Conservation (phyloP, 805 yeast genomes). For the Ascoidea asiatica region DNA sequence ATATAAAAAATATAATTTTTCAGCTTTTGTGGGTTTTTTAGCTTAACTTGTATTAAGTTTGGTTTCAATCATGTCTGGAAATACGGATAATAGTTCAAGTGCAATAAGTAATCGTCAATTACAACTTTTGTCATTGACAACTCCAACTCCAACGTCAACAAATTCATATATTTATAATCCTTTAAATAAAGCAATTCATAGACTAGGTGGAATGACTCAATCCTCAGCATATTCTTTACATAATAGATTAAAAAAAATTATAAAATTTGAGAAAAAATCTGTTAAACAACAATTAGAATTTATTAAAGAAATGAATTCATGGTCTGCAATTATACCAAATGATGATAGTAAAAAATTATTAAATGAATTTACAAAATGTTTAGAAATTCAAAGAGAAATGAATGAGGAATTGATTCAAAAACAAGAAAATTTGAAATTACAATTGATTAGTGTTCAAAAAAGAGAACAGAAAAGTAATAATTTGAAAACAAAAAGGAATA, state of each 20-base stretch:
- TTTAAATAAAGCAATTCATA: not conserved
- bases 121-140: too few relatives aligned
- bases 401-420: constrained; percentile 25
- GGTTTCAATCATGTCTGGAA: too few relatives aligned
- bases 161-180: not conserved
- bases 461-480: constrained; percentile 35
- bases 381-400: constrained; percentile 23
- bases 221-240: constrained; percentile 18
- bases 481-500: constrained; percentile 22
- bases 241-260: constrained; percentile 21
- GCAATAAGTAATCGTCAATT: too few relatives aligned
- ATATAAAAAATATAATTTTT: too few relatives aligned
- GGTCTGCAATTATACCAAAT: constrained; percentile 27
- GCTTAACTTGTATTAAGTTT: too few relatives aligned
- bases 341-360: constrained; percentile 25
- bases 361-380: constrained; percentile 25
- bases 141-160: not conserved
- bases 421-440: constrained; percentile 28
- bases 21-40: too few relatives aligned
- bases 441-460: constrained; percentile 30
- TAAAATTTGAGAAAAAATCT: constrained; percentile 25
- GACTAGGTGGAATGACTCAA: not conserved
- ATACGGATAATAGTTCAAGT: too few relatives aligned
- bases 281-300: constrained; percentile 24
- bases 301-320: constrained; percentile 24